Base-by-base conservation (phyloP, 306 rosid genomes). In the Dicorynia guianensis region DNA sequence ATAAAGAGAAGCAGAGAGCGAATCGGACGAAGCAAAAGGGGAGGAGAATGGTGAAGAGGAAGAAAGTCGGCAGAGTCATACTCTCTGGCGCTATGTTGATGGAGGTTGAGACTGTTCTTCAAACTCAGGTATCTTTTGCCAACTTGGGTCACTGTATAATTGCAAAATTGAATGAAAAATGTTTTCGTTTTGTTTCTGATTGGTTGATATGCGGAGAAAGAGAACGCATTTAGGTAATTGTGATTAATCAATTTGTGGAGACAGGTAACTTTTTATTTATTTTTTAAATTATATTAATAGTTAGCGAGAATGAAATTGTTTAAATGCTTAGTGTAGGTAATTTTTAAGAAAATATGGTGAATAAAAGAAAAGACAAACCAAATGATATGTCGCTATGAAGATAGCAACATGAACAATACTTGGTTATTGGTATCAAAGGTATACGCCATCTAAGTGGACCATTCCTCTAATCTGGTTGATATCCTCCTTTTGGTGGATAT, bases 61-160 rank as follows among this genome's bases (percentile, higher is more conserved):
- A 82, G 81, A 71, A 64, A 15, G 89, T 84, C 68, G 87, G 82
- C 35, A 72, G 59, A 42, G 85, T 89, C 57, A 43, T 86, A 82
- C 90, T 92, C 71, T 86, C 97, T 52, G 89, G 87, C 44, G 90
- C 97, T 76, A 92, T 95, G 97, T 62, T 90, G 80, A 78, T 84
- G 82, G 97, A 95, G 81, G 90, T 89, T 62, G 97, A 90, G 75
- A 90, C 84, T 12, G 87, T 95, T 83, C 97, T 92, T 77, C 98
- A 95, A 75, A 89, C 98, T 63, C 93, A 88, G 97, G 97, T 92
- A 67, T 18, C 0, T 0, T 69, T 59, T 49, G 13, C 1, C 44
- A 59, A 64, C 0, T 7, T 69, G 83, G 78, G 75, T 74, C 12
- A 48, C 30, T 33, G 74, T 67, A 4, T 50, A 66, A 10, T 82